Evolutionary conservation across 371 early-diverging fungal species (phyloP), one percentile per base, ranked within the genome.

Genomic region (Rhizopus stolonifer): DNA sequence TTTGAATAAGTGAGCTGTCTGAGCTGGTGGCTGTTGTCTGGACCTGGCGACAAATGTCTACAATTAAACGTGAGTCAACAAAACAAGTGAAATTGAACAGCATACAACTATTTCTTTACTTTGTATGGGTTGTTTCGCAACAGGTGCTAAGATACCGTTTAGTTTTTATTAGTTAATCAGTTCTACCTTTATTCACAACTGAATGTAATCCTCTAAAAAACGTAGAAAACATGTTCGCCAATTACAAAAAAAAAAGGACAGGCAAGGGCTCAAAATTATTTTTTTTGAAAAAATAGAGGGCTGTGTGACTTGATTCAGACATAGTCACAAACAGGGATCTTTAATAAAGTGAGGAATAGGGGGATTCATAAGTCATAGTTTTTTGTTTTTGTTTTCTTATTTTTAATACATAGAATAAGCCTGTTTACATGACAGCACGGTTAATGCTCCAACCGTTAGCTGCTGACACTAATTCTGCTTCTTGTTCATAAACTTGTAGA

Each of bases 401-500:
- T n/a, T n/a, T n/a, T n/a, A n/a, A n/a, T n/a, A n/a, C n/a, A n/a
- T n/a, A n/a, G n/a, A n/a, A n/a, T 29, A 11, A 25, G 1, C 14
- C 19, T 49, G 18, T 31, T 31, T 31, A 54, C 40, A 54, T 54
- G 3, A 31, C 11, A n/a, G 36, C 21, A 39, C 48, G 44, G 22
- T 43, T 49, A 9, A 49, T 62, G 19, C 56, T 59, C 67, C 67
- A 67, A 23, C 67, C 67, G 25, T 67, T 63, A 7, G 63, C 67
- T 25, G 67, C 56, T 15, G 60, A 56, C 5, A 67, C 64, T 31
- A 61, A 38, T 42, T 72, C 64, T 10, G 76, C 68, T 44, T 72
- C 72, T 43, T 70, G 62, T 40, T 75, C 72, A 60, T 75, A 72
- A 19, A 63, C 51, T 31, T 69, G 56, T 10, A 75, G 47, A 8